Evolutionary conservation across 805 yeast species (phyloP).

Genomic region (Zygoascus ofunaensis): DNA sequence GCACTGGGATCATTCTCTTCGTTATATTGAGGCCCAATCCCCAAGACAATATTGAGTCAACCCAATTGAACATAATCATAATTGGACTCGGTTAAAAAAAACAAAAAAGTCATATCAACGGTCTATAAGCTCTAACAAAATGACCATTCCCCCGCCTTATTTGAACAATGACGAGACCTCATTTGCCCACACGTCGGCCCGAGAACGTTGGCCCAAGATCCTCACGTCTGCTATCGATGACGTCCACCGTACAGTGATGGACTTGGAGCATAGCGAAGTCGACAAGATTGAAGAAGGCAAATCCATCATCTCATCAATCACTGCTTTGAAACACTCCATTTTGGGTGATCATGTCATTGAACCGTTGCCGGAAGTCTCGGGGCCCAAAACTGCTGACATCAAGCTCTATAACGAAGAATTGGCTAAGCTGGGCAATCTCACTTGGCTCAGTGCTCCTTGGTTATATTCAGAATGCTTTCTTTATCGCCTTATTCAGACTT

Average conservation of each 20-base stretch:
- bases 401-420: conserved; percentile 52
- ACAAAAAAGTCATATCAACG: too few species aligned
- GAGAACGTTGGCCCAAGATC: conserved; percentile 81
- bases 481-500: conserved; percentile 43
- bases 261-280: conserved; percentile 14
- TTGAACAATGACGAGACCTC: conserved; percentile 62
- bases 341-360: conserved; percentile 33
- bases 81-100: too few species aligned
- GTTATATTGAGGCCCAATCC: too few species aligned
- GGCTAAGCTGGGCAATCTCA: conserved; percentile 24
- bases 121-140: not conserved
- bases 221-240: conserved; percentile 61
- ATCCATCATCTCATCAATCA: conserved; percentile 35
- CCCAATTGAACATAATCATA: too few species aligned
- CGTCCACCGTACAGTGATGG: conserved; percentile 32
- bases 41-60: too few species aligned
- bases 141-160: conserved; percentile 29
- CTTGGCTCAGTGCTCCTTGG: conserved; percentile 91
- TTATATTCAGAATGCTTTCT: conserved; percentile 74
- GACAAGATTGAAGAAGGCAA: conserved; percentile 38
- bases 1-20: too few species aligned
- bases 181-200: conserved; percentile 74
- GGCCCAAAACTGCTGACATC: conserved; percentile 31
- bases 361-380: conserved; percentile 35
- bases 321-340: conserved; percentile 31